Conservation (phyloP, 139 green algal species). For the Astrephomene gubernaculifera region DNA sequence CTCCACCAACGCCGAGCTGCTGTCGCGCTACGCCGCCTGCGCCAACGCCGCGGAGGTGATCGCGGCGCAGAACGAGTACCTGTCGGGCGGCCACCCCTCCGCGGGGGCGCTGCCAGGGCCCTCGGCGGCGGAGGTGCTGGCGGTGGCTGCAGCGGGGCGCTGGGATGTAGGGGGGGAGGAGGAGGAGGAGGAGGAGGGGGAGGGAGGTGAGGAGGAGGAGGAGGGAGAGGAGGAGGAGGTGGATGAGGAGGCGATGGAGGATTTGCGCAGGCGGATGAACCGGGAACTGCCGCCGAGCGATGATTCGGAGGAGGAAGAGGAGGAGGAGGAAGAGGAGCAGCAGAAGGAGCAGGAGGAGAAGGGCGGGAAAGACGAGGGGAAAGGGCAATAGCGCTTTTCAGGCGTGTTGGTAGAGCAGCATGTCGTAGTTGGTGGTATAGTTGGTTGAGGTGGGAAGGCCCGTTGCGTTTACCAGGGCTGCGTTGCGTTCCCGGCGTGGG, state of each 20-base stretch:
- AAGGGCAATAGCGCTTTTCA: too few relatives aligned
- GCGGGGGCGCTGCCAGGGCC: slow-evolving; percentile 2
- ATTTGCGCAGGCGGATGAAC: slow-evolving; percentile 54
- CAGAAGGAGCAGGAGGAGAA: neutral
- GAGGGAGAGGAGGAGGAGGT: slow-evolving; percentile 37
- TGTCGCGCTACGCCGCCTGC: slow-evolving; percentile 88
- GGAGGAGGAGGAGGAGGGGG: slow-evolving; percentile 41
- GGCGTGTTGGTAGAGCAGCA: too few relatives aligned
- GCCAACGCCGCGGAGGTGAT: slow-evolving; percentile 85
- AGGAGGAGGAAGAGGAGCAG: slow-evolving; percentile 48
- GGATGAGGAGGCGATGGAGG: slow-evolving; percentile 37
- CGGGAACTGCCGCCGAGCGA: slow-evolving; percentile 55
- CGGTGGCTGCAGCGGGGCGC: slow-evolving; percentile 8
- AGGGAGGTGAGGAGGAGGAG: neutral
- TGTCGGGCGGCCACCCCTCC: slow-evolving; percentile 48
- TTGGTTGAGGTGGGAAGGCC: too few relatives aligned
- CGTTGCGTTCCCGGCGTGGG: too few relatives aligned
- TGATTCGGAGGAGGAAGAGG: slow-evolving; percentile 48
- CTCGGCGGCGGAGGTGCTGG: neutral
- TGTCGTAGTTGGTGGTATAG: too few relatives aligned
- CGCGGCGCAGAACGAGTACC: slow-evolving; percentile 76
- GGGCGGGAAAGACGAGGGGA: neutral
- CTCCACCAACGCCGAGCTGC: slow-evolving; percentile 87
- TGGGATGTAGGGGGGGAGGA: slow-evolving; percentile 33
- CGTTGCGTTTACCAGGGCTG: too few relatives aligned